phyloP scores from a whole-genome alignment of 2,329 filamentous ascomycete species.

The Ophiocordyceps australis region DNA sequence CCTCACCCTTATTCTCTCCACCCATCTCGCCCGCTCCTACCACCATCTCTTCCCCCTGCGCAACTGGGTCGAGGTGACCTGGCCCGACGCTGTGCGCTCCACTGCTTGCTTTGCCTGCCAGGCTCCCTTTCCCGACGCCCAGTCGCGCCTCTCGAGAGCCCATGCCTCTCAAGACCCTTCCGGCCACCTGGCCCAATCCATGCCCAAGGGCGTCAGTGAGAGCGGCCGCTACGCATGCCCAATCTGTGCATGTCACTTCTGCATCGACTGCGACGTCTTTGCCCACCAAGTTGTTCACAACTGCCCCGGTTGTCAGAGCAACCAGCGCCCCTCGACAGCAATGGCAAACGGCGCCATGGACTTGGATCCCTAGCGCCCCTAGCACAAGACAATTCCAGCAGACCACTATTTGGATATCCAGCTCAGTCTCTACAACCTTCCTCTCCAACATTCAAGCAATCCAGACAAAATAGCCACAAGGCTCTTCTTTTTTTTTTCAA shows the following conservation, averaged over 20 bases:
- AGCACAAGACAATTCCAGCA: too few relatives aligned
- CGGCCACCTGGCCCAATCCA: too few relatives aligned
- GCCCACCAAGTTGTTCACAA: slow-evolving; percentile 91
- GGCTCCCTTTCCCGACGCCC: slow-evolving; percentile 42
- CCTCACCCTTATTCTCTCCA: slow-evolving; percentile 84
- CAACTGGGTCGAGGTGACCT: slow-evolving; percentile 83
- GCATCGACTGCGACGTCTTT: slow-evolving; percentile 94
- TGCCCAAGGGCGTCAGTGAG: slow-evolving; percentile 54
- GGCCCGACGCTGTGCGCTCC: slow-evolving; percentile 48
- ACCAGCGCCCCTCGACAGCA: slow-evolving; percentile 10
- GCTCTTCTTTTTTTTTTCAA: too few relatives aligned
- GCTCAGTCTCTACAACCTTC: too few relatives aligned
- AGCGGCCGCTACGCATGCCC: slow-evolving; percentile 78
- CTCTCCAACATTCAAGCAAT: too few relatives aligned
- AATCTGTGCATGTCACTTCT: slow-evolving; percentile 81
- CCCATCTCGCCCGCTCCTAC: slow-evolving; percentile 81
- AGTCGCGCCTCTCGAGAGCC: slow-evolving; percentile 5
- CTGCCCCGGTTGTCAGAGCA: slow-evolving; percentile 71
- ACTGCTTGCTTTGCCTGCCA: slow-evolving; percentile 65
- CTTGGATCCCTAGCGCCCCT: slow-evolving; percentile 18
- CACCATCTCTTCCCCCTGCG: slow-evolving; percentile 81
- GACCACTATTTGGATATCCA: too few relatives aligned
- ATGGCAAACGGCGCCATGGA: slow-evolving; percentile 24
- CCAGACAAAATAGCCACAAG: too few relatives aligned
- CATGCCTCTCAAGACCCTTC: too few relatives aligned